These are phyloP conservation scores for Sporothrix mexicana DNA, from an alignment of 2,329 filamentous ascomycete species.

Conservation along the genomic window DNA sequence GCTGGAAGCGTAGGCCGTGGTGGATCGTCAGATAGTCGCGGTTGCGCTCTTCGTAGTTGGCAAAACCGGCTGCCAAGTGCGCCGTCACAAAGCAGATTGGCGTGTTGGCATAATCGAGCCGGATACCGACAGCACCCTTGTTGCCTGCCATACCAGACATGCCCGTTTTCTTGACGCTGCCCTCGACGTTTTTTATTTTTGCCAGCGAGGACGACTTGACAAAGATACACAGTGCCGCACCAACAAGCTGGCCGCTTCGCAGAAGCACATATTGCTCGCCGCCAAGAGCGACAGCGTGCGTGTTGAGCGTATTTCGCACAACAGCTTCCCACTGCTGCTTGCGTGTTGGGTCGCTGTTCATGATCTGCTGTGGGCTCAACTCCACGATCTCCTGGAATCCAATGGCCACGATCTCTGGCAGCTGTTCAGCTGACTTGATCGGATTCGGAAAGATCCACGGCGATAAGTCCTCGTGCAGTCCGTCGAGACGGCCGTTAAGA, in stretches of 20 bases:
- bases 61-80: conserved; percentile 92
- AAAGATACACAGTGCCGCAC: conserved; percentile 90
- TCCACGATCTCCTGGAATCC: conserved; percentile 99
- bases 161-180: conserved; percentile 90
- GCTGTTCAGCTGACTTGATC: conserved; percentile 56
- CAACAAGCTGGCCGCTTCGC: conserved; percentile 91
- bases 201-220: conserved; percentile 77
- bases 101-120: conserved; percentile 92
- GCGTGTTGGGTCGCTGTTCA: conserved; percentile 92
- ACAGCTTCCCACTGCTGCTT: conserved; percentile 86
- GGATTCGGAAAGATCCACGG: conserved; percentile 78
- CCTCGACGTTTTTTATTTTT: conserved; percentile 95
- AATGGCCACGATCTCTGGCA: conserved; percentile 85
- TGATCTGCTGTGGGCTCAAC: conserved; percentile 95
- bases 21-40: conserved; percentile 90
- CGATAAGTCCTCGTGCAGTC: conserved; percentile 78
- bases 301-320: conserved; percentile 78
- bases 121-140: conserved; percentile 95
- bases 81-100: conserved; percentile 95
- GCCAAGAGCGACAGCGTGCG: conserved; percentile 66
- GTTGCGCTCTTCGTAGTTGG: conserved; percentile 96
- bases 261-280: conserved; percentile 86
- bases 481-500: conserved; percentile 83
- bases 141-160: conserved; percentile 98
- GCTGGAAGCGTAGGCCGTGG: conserved; percentile 85